Conservation (phyloP, 2,329 filamentous ascomycete genomes). For the Verticillium zaregamsianum region DNA sequence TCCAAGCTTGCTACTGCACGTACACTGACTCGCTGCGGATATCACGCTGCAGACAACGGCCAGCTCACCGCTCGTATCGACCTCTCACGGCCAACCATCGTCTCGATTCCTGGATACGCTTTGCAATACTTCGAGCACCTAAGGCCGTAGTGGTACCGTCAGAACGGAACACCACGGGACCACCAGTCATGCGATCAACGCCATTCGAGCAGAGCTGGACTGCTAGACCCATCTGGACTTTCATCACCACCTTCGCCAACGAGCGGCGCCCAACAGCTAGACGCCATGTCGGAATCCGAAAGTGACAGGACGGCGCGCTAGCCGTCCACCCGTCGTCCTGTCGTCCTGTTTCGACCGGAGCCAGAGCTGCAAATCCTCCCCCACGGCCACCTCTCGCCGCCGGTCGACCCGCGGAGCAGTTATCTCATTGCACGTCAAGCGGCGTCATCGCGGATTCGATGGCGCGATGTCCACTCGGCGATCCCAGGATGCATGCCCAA, state of each 20-base stretch:
- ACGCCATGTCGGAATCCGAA: neutral
- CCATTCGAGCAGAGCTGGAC: neutral
- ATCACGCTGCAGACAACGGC: neutral
- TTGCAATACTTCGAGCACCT: neutral
- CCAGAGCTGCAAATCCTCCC: neutral
- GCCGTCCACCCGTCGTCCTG: neutral
- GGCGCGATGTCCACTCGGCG: neutral
- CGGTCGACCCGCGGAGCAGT: neutral
- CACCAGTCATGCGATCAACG: neutral
- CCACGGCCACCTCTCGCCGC: neutral
- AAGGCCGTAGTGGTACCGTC: neutral
- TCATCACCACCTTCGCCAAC: neutral
- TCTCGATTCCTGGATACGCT: neutral
- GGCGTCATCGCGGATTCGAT: neutral
- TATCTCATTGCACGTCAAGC: neutral
- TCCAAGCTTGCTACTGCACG: neutral
- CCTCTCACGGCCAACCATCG: neutral
- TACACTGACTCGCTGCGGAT: neutral
- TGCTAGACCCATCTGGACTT: neutral
- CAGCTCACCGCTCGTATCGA: neutral
- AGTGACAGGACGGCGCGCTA: neutral
- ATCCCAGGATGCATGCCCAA: neutral
- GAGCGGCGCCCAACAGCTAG: neutral
- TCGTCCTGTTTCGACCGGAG: neutral
- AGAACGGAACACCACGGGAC: neutral